Percentiles rank a stretch among this genome's conserved stretches.
Evolutionary conservation across 179 eudicot genomes (phyloP).

Genomic region (Silene noctiflora): DNA sequence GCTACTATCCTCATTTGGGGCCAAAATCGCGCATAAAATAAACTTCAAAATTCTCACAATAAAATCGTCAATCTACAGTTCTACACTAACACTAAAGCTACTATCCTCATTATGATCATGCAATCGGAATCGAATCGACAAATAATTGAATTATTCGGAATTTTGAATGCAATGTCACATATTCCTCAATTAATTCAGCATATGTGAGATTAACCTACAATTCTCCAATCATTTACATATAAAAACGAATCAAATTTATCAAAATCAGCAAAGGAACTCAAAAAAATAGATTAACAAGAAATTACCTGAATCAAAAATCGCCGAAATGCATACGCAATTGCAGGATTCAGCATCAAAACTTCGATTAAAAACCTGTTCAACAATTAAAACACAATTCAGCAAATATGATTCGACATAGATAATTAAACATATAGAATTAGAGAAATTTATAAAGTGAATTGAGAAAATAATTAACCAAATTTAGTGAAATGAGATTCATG

Average conservation of each 20-base stretch:
- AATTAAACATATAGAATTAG: neutral
- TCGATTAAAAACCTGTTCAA: constrained; percentile 1
- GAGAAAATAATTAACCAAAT: neutral
- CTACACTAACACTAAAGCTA: neutral
- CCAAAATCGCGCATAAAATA: too few species aligned
- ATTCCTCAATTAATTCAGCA: neutral
- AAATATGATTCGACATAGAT: neutral
- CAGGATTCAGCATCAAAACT: neutral
- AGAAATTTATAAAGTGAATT: neutral
- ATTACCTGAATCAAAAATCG: neutral
- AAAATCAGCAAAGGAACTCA: neutral
- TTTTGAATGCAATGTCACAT: neutral
- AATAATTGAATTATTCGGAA: neutral
- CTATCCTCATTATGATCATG: neutral
- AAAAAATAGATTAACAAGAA: neutral
- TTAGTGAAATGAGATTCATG: too few species aligned
- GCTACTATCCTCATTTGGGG: too few species aligned
- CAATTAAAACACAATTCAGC: neutral
- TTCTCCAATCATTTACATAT: neutral
- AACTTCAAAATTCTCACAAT: neutral
- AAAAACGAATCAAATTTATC: neutral
- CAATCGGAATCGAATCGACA: neutral
- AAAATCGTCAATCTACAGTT: neutral
- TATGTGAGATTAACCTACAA: neutral
- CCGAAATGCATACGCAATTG: too few species aligned